phyloP scores from a whole-genome alignment of 768 basidiomycete genomes.

The Hericium rajendrae region DNA sequence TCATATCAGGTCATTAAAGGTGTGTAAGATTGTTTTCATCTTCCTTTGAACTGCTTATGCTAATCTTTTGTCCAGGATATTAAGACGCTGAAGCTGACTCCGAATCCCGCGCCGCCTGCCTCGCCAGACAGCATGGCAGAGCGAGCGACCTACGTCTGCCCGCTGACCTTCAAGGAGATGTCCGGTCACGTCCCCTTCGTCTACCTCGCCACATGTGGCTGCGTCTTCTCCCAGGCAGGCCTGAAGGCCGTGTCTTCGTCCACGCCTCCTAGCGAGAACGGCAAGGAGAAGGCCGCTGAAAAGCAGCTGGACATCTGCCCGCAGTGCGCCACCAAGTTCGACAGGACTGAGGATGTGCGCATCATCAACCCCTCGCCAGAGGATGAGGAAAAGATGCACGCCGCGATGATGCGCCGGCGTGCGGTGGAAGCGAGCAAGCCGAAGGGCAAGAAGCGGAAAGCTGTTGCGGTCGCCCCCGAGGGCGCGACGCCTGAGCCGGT shows the following conservation, averaged over 20 bases:
- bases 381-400: conserved; percentile 51
- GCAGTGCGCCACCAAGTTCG: conserved; percentile 67
- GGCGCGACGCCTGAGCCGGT: conserved; percentile 27
- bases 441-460: conserved; percentile 54
- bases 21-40: conserved; percentile 26
- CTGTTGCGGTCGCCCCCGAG: conserved; percentile 23
- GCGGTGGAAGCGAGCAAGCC: conserved; percentile 45
- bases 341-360: conserved; percentile 42
- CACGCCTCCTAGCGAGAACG: conserved; percentile 19
- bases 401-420: conserved; percentile 47
- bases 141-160: conserved; percentile 75
- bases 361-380: conserved; percentile 60
- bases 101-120: conserved; percentile 43
- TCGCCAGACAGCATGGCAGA: conserved; percentile 34
- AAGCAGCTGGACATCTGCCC: conserved; percentile 55
- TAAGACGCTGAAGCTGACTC: conserved; percentile 71
- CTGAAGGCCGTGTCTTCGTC: conserved; percentile 53
- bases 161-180: conserved; percentile 91
- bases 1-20: conserved; percentile 85
- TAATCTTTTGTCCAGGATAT: conserved; percentile 52
- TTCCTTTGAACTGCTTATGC: not conserved
- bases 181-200: conserved; percentile 84
- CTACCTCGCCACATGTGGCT: conserved; percentile 79
- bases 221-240: conserved; percentile 82
- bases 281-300: conserved; percentile 16